Evolutionary conservation across 2,329 filamentous ascomycete species (phyloP).

Genomic region (Penicillium sp.): DNA sequence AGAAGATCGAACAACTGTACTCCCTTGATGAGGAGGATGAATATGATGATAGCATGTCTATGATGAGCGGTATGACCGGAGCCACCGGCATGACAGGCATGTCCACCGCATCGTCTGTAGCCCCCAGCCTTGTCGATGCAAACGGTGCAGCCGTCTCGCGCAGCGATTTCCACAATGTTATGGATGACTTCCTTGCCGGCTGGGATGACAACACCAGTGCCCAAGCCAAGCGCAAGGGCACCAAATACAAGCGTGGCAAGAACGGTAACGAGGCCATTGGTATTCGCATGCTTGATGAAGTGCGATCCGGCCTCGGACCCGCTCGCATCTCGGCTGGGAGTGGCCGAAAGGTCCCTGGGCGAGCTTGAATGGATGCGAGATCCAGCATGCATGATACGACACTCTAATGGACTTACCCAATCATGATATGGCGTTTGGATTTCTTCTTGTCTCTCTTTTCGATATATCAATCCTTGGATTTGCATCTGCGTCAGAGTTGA

Average conservation of each 20-base stretch:
- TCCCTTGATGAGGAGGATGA: slow-evolving; percentile 61
- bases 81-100: slow-evolving; percentile 64
- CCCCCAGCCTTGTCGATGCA: slow-evolving; percentile 54
- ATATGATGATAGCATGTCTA: slow-evolving; percentile 56
- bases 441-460: slow-evolving; percentile 21
- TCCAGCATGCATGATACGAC: slow-evolving; percentile 25
- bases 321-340: slow-evolving; percentile 58
- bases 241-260: slow-evolving; percentile 65
- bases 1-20: slow-evolving; percentile 84
- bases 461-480: slow-evolving; percentile 15
- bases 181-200: slow-evolving; percentile 87
- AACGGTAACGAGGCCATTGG: slow-evolving; percentile 80
- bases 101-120: slow-evolving; percentile 57
- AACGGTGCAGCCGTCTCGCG: slow-evolving; percentile 56
- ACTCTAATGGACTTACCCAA: slow-evolving; percentile 24
- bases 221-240: slow-evolving; percentile 47
- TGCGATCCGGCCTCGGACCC: slow-evolving; percentile 76
- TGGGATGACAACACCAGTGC: slow-evolving; percentile 49
- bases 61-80: slow-evolving; percentile 48
- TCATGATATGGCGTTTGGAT: slow-evolving; percentile 28
- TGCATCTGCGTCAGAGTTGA: slow-evolving; percentile 21
- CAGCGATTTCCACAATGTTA: slow-evolving; percentile 81
- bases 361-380: slow-evolving; percentile 29
- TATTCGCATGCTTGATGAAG: slow-evolving; percentile 86
- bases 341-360: slow-evolving; percentile 29